Evolutionary conservation across 2,329 filamentous ascomycete genomes (phyloP).

Genomic region (Fusarium armeniacum): DNA sequence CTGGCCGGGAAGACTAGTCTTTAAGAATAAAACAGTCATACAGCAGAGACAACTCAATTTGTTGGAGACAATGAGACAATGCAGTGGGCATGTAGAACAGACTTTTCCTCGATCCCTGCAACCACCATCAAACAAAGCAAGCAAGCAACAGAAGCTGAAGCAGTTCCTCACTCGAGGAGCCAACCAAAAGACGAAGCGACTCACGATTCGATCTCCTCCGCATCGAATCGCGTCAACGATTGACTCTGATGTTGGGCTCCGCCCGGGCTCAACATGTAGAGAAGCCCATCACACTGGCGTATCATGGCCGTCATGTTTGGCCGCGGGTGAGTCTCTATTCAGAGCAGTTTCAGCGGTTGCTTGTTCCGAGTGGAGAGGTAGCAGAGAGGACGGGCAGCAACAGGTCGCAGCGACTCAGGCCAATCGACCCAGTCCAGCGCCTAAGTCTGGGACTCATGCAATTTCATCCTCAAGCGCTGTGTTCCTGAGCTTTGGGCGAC

Average conservation of each 20-base stretch:
- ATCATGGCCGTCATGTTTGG: conserved; percentile 48
- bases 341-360: conserved; percentile 39
- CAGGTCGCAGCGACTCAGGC: conserved; percentile 35
- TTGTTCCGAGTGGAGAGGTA: conserved; percentile 25
- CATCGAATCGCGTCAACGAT: conserved; percentile 34
- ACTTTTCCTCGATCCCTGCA: conserved; percentile 23
- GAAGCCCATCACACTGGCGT: conserved; percentile 37
- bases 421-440: conserved; percentile 44
- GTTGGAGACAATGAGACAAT: conserved; percentile 11
- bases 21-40: conserved; percentile 43
- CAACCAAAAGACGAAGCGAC: conserved; percentile 28
- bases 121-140: conserved; percentile 22
- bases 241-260: conserved; percentile 30
- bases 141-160: conserved; percentile 29
- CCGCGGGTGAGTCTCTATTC: conserved; percentile 31
- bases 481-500: conserved; percentile 29
- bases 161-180: conserved; percentile 18
- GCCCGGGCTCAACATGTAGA: conserved; percentile 19
- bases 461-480: conserved; percentile 43
- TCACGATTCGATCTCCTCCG: conserved; percentile 30
- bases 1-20: conserved; percentile 37
- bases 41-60: conserved; percentile 25
- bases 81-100: conserved; percentile 17
- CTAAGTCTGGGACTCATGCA: conserved; percentile 38
- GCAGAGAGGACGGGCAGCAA: conserved; percentile 27